Base-by-base conservation (phyloP, 2,329 filamentous ascomycete species). In the Ascocoryne sarcoides region DNA sequence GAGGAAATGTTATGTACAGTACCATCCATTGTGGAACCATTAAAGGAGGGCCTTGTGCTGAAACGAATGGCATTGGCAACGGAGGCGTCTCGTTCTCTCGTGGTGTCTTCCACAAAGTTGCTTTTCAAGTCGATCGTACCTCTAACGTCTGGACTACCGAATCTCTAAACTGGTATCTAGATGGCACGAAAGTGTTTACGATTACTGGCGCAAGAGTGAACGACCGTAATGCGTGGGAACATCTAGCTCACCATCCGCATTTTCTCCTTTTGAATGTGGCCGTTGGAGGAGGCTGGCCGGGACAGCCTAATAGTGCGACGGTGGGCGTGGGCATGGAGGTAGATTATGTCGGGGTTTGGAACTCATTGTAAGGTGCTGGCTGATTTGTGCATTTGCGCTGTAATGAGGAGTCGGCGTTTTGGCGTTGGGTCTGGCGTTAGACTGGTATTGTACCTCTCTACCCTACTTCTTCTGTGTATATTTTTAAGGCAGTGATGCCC, bases 21-120 rank as follows among this genome's bases (percentile, higher is more conserved):
- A 65, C 62, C 0, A 51, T 64, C 2, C 67, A 70, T 56, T 70
- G 67, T 54, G 66, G 65, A 37, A 46, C 48, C 2, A 52, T 53
- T 35, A 52, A 53, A 3, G 63, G 62, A 15, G 67, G 66, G 1
- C 59, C 61, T 1, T 70, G 67, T 50, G 59, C 62, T 30, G 67
- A 69, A 52, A 57, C 59, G 17, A 56, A 50, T 14, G 66, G 66
- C 14, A 45, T 65, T 35, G 51, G 49, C 14, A 45, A 38, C 19
- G 51, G 40, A 14, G 40, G 45, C 5, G 36, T 30, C 42, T 5
- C 37, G 2, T 49, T 62, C 10, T 39, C 44, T 4, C 51, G 55
- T 16, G 60, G 57, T 19, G 46, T 45, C 12, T 69, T 59, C 48
- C 55, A 64, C 50, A 57, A 54, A 2, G 37, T 60, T 12, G 50